Base-by-base conservation (phyloP, 2,329 filamentous ascomycete species). In the Thielaviopsis euricoi region DNA sequence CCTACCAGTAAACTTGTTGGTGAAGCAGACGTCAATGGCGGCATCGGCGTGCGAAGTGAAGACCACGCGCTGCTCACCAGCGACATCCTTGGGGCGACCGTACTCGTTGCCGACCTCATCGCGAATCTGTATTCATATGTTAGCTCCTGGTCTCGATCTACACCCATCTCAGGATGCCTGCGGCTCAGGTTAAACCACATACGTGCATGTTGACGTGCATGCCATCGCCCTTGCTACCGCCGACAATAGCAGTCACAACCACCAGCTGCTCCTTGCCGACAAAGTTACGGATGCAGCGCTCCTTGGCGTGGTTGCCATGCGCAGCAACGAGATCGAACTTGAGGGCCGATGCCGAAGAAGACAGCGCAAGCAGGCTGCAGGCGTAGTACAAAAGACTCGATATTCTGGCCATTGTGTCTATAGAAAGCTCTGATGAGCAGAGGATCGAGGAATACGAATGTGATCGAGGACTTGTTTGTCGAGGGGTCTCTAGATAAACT, bases 31-130 rank as follows among this genome's bases (percentile, higher is more conserved):
- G 67, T 97, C 91, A 67, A 98, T 96, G 10, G 89, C 87, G 37
- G 88, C 87, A 71, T 97, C 90, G 55, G 85, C 84, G 69, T 93
- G 87, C 43, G 90, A 89, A 53, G 91, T 97, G 71, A 98, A 98
- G 55, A 91, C 88, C 70, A 89, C 90, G 69, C 91, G 83, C 71
- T 87, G 86, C 75, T 96, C 90, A 71, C 93, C 93, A 17, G 83
- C 86, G 61, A 97, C 82, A 67, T 98, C 90, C 73, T 86, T 91
- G 56, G 93, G 89, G 61, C 83, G 82, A 68, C 87, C 89, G 73
- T 97, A 96, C 72, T 97, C 89, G 74, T 98, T 98, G 68, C 90
- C 91, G 65, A 95, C 82, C 17, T 89, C 85, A 73, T 98, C 93
- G 71, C 86, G 86, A 73, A 98, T 95, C 91, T 97, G 69, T 52